A percentile compares a stretch with the other conserved stretches of the same genome.
Evolutionary conservation across 2,329 filamentous ascomycete genomes (phyloP).

Genomic region (Ceratocystis cubensis): DNA sequence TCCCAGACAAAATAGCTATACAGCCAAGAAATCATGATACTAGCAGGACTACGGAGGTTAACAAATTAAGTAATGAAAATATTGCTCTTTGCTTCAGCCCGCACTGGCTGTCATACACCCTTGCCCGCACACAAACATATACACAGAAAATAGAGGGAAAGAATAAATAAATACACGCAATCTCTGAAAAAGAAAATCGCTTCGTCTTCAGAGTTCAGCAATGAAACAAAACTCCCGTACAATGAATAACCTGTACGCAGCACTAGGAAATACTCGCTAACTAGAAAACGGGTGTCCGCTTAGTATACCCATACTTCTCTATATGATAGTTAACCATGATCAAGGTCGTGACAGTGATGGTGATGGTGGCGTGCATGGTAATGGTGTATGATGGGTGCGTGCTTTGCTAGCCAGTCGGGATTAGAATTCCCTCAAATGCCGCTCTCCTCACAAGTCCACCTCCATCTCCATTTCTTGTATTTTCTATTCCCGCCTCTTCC

Average conservation of each 20-base stretch:
- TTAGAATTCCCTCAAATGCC: neutral
- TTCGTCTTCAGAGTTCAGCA: neutral
- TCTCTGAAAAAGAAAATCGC: neutral
- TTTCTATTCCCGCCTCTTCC: neutral
- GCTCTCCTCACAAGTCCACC: neutral
- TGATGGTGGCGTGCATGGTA: neutral
- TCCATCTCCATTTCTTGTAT: neutral
- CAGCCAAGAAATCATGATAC: slow-evolving; percentile 10
- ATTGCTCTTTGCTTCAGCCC: neutral
- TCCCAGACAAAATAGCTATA: neutral
- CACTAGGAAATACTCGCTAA: slow-evolving; percentile 5
- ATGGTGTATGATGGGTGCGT: neutral
- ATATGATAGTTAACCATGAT: slow-evolving; percentile 1
- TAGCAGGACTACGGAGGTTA: neutral
- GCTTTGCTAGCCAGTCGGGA: neutral
- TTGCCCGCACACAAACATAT: neutral
- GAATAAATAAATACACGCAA: neutral
- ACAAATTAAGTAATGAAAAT: slow-evolving; percentile 7
- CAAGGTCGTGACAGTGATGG: neutral
- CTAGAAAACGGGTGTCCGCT: neutral
- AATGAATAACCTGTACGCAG: neutral
- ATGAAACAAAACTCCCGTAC: slow-evolving; percentile 7
- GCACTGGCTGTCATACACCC: neutral
- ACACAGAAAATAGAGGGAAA: neutral
- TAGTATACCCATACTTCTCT: neutral